Evolutionary conservation across 2,329 filamentous ascomycete genomes (phyloP).

Genomic region (Fusarium sp.): DNA sequence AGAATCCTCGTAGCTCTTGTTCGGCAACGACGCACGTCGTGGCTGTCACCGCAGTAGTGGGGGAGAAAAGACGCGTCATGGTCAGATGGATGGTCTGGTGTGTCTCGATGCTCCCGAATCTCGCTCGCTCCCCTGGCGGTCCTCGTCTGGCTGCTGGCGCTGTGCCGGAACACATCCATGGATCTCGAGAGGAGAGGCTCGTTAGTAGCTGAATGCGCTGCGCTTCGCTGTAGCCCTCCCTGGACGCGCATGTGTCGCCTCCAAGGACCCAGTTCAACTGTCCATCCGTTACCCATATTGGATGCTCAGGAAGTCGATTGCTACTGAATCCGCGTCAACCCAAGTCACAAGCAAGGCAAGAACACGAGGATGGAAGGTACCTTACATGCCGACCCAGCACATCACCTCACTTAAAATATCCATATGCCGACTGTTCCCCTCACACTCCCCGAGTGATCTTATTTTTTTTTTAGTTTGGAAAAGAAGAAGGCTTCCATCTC

Average conservation of each 20-base stretch:
- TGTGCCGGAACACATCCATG: background rate
- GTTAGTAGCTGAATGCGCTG: background rate
- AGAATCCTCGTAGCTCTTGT: slow-evolving; percentile 26
- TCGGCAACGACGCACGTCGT: slow-evolving; percentile 34
- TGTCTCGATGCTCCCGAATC: slow-evolving; percentile 33
- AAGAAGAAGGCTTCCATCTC: slow-evolving; percentile 7
- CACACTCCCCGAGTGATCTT: slow-evolving; percentile 25
- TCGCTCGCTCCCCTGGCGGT: background rate
- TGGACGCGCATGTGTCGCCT: slow-evolving; percentile 36
- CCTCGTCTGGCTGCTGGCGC: background rate
- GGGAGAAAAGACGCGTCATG: slow-evolving; percentile 43
- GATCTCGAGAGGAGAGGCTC: background rate
- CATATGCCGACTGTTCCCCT: slow-evolving; percentile 17
- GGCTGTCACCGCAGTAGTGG: slow-evolving; percentile 36
- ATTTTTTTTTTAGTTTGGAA: slow-evolving; percentile 15
- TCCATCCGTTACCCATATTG: slow-evolving; percentile 32
- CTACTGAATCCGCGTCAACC: slow-evolving; percentile 26
- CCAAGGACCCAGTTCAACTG: slow-evolving; percentile 16
- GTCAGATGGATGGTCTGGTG: slow-evolving; percentile 28
- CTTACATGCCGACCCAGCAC: slow-evolving; percentile 7
- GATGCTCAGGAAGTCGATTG: slow-evolving; percentile 15
- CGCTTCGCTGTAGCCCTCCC: slow-evolving; percentile 2
- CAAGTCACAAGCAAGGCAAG: slow-evolving; percentile 23
- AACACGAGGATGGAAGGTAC: slow-evolving; percentile 29
- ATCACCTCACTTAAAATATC: slow-evolving; percentile 32